Evolutionary conservation across 768 basidiomycete species (phyloP).

Genomic region (Pleurotus citrinopileatus): DNA sequence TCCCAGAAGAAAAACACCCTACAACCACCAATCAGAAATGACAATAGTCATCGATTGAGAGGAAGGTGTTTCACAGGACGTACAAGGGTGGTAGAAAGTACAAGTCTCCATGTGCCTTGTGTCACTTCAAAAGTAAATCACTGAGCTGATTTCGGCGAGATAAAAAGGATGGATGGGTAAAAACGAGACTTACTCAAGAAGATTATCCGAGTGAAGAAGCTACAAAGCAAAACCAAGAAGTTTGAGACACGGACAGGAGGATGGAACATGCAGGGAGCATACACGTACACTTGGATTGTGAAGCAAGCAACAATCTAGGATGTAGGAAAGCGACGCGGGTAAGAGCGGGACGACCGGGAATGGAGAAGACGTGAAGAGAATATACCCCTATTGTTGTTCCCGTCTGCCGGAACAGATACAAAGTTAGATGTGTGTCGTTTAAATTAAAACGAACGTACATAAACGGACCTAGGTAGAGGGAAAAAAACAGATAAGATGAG

Average conservation of each 20-base stretch:
- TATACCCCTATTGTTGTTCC: neutral
- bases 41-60: too few species aligned
- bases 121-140: neutral
- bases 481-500: neutral
- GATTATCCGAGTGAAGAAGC: neutral
- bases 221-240: neutral
- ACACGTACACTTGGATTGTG: neutral
- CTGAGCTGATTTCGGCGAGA: neutral
- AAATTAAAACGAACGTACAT: neutral
- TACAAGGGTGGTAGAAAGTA: neutral
- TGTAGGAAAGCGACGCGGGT: too few species aligned
- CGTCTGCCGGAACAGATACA: neutral
- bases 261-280: neutral
- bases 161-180: neutral
- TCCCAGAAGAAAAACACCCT: neutral
- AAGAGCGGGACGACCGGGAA: too few species aligned
- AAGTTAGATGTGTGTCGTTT: too few species aligned
- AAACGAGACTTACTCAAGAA: neutral
- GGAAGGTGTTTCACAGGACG: too few species aligned
- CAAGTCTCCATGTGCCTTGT: neutral
- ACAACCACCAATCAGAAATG: neutral
- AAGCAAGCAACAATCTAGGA: neutral
- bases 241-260: neutral
- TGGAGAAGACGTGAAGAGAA: neutral
- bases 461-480: neutral